Evolutionary conservation across 2,329 filamentous ascomycete genomes (phyloP).

Genomic region (Penicillium griseofulvum): DNA sequence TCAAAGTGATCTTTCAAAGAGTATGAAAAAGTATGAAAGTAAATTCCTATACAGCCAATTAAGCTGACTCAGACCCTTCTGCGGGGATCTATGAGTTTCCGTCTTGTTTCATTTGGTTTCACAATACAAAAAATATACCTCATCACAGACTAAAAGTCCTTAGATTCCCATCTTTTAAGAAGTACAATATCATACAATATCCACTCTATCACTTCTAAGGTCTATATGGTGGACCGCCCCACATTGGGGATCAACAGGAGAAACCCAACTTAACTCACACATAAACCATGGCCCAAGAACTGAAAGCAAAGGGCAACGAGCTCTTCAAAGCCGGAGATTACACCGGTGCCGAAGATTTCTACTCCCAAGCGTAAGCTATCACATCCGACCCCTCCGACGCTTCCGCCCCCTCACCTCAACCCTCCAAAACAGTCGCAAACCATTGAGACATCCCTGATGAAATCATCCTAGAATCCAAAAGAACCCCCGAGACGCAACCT

Average conservation of each 20-base stretch:
- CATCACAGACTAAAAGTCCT: neutral
- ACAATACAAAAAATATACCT: neutral
- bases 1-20: neutral
- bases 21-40: no score
- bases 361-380: constrained; percentile 44
- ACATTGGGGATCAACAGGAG: constrained; percentile 21
- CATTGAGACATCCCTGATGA: neutral
- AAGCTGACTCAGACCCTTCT: constrained; percentile 32
- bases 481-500: constrained; percentile 71
- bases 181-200: constrained; percentile 5
- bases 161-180: neutral
- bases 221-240: constrained; percentile 19
- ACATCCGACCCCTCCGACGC: neutral
- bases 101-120: constrained; percentile 10
- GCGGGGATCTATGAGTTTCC: constrained; percentile 37
- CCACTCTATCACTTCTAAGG: constrained; percentile 3
- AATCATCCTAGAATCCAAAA: constrained; percentile 63
- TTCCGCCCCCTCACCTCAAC: neutral
- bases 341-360: constrained; percentile 47
- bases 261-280: neutral
- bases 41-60: neutral
- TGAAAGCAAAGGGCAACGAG: constrained; percentile 47
- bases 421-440: neutral
- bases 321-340: constrained; percentile 48
- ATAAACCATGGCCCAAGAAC: constrained; percentile 35